Conservation (phyloP, 129 eudicot genomes). For the Cynara cardunculus region DNA sequence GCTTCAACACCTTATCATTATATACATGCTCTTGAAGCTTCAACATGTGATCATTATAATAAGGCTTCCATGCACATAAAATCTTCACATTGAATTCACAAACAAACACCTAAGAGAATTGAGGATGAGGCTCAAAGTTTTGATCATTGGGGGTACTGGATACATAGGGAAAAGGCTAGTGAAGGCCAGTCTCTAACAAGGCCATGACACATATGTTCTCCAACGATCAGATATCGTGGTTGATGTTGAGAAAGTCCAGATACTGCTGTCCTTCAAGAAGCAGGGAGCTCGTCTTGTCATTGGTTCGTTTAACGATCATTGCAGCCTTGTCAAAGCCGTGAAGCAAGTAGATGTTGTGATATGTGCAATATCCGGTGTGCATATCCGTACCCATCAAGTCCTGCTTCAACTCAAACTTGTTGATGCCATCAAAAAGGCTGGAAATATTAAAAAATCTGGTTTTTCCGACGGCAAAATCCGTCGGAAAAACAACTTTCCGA, state of each 20-base stretch:
- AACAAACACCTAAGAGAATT: neutral
- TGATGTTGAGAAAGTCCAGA: slow-evolving; percentile 58
- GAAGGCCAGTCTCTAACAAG: slow-evolving; percentile 46
- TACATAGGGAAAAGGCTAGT: slow-evolving; percentile 56
- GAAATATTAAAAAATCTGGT: slow-evolving; percentile 60
- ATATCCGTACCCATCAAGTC: slow-evolving; percentile 61
- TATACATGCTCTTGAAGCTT: too few species aligned
- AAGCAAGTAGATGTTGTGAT: slow-evolving; percentile 72
- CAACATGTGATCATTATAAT: too few species aligned
- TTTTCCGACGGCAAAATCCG: too few species aligned
- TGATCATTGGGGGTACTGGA: slow-evolving; percentile 58
- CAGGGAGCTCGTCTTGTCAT: slow-evolving; percentile 55
- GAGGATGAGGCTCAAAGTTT: slow-evolving; percentile 38
- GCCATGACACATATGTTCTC: slow-evolving; percentile 47
- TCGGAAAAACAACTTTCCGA: too few species aligned
- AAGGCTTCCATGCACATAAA: too few species aligned
- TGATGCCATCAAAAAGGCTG: slow-evolving; percentile 83
- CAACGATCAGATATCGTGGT: slow-evolving; percentile 47
- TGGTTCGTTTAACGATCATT: slow-evolving; percentile 61
- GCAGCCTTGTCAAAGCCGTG: slow-evolving; percentile 68
- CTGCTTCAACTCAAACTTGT: slow-evolving; percentile 75
- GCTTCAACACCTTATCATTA: too few species aligned
- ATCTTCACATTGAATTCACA: neutral
- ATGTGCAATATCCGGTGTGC: slow-evolving; percentile 76
- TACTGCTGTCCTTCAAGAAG: slow-evolving; percentile 58